Evolutionary conservation across 2,329 filamentous ascomycete genomes (phyloP).

Genomic region (Colletotrichum horii): DNA sequence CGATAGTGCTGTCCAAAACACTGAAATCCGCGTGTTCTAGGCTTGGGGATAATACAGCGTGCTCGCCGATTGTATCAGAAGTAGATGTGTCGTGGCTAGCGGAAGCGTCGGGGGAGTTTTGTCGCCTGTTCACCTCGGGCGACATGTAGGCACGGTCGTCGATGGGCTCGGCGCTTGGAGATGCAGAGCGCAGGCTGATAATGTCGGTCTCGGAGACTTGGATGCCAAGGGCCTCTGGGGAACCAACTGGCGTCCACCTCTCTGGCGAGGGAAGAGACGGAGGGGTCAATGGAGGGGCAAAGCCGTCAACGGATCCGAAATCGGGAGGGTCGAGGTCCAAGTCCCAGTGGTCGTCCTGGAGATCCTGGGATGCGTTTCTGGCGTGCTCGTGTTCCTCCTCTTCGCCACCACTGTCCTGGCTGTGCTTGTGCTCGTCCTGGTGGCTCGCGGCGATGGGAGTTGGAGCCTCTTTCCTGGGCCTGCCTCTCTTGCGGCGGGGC

Average conservation of each 20-base stretch:
- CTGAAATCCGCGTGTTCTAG: background rate
- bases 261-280: background rate
- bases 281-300: background rate
- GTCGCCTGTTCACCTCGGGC: background rate
- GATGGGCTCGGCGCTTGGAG: too few species aligned
- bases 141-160: too few species aligned
- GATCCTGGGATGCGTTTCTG: accelerated
- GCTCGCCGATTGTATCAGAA: background rate
- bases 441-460: background rate
- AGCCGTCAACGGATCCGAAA: background rate
- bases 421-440: too few species aligned
- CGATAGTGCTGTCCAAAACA: background rate
- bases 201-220: background rate
- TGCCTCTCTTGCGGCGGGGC: background rate
- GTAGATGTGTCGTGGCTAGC: too few species aligned
- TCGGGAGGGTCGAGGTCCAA: background rate
- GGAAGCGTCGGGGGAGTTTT: background rate
- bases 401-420: accelerated
- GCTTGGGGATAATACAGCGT: background rate
- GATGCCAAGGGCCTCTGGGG: background rate
- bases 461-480: background rate
- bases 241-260: background rate
- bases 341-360: background rate
- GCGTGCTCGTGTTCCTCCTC: background rate
- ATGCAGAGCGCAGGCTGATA: too few species aligned